Conservation (phyloP, 495 filamentous ascomycete species). For the Penicillium ucsense region DNA sequence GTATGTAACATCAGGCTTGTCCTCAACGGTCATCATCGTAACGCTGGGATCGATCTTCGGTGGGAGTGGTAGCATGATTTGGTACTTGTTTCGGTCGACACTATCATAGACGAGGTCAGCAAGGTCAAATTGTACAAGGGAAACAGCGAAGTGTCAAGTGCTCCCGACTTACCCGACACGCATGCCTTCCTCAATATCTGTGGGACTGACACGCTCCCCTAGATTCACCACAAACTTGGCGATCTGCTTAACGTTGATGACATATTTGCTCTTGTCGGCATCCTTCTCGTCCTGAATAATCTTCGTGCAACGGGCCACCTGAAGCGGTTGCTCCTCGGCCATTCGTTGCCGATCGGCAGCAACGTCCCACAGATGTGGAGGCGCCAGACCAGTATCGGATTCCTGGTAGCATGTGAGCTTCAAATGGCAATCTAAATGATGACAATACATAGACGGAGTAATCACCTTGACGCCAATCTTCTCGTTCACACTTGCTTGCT, state of each 20-base stretch:
- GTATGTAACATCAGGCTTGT: conserved; percentile 98
- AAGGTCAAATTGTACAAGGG: not conserved
- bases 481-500: conserved; percentile 92
- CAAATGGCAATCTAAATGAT: not conserved
- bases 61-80: conserved; percentile 93
- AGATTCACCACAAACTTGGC: conserved; percentile 99
- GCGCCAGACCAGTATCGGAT: conserved; percentile 95
- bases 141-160: not conserved
- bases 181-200: conserved; percentile 99
- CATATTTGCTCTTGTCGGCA: conserved; percentile 97
- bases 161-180: conserved; percentile 60
- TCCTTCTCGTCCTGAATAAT: conserved; percentile 98
- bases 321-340: conserved; percentile 94
- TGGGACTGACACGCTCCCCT: conserved; percentile 91
- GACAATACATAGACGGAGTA: conserved; percentile 4
- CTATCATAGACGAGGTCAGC: conserved; percentile 27
- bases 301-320: conserved; percentile 97
- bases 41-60: conserved; percentile 98
- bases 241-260: conserved; percentile 99
- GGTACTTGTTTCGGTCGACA: conserved; percentile 97
- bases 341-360: conserved; percentile 96
- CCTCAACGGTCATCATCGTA: conserved; percentile 99
- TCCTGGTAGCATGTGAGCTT: conserved; percentile 49
- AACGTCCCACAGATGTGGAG: conserved; percentile 97
- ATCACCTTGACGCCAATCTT: conserved; percentile 78